Evolutionary conservation across 2,329 filamentous ascomycete species (phyloP).

Genomic region (Penicillium sp.): DNA sequence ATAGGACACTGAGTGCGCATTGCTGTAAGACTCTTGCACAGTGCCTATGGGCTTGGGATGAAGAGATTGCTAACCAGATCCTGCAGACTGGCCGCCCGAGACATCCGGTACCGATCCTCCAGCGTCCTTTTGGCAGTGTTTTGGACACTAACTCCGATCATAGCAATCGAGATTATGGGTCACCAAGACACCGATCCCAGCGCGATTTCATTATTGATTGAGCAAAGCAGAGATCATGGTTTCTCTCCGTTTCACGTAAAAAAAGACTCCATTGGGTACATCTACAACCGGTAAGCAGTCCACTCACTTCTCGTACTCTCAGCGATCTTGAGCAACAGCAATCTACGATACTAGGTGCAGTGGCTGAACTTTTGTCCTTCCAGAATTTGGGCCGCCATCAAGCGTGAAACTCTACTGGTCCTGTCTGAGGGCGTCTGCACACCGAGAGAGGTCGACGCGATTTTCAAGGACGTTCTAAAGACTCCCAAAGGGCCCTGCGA

Average conservation of each 20-base stretch:
- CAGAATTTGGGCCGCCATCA: conserved; percentile 41
- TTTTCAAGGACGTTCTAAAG: conserved; percentile 35
- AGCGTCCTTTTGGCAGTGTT: too few relatives aligned
- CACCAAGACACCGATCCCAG: conserved; percentile 27
- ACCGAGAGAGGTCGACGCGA: conserved; percentile 33
- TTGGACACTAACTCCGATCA: neutral
- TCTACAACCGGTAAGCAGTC: conserved; percentile 32
- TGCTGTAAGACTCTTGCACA: conserved; percentile 31
- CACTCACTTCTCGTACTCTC: neutral
- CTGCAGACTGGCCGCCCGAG: conserved; percentile 37
- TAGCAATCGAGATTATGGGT: conserved; percentile 38
- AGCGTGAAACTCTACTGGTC: conserved; percentile 35
- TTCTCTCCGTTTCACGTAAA: conserved; percentile 36
- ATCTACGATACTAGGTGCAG: neutral
- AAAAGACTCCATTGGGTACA: conserved; percentile 34
- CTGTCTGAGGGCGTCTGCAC: conserved; percentile 32
- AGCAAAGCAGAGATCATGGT: conserved; percentile 27
- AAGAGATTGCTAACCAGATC: neutral
- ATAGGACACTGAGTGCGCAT: conserved; percentile 41
- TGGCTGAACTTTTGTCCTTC: neutral
- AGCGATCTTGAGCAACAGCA: too few relatives aligned
- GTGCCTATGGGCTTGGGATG: neutral
- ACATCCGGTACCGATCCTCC: conserved; percentile 22
- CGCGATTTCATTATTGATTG: conserved; percentile 25
- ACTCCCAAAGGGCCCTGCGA: conserved; percentile 34